These are phyloP conservation scores for Malassezia nana DNA, from an alignment of 1,284 basidiomycete genomes.

Conservation along the genomic window DNA sequence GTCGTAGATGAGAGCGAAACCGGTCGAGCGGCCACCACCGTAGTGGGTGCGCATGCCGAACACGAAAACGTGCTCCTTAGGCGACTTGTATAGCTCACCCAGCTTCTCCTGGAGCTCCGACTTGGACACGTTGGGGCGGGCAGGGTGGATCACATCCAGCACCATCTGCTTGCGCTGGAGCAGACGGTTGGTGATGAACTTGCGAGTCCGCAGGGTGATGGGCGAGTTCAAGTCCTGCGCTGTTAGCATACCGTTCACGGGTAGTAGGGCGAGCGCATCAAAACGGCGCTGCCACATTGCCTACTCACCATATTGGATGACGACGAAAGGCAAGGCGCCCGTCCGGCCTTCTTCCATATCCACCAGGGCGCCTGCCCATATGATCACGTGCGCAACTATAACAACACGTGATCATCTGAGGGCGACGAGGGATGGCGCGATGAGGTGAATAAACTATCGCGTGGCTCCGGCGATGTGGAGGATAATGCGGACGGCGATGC, in stretches of 20 bases:
- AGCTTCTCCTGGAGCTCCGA: slow-evolving; percentile 88
- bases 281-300: background rate
- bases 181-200: slow-evolving; percentile 99
- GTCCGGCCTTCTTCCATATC: slow-evolving; percentile 6
- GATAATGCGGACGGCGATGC: background rate
- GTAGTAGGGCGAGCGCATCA: background rate
- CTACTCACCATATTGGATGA: slow-evolving; percentile 18
- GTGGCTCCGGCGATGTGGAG: background rate
- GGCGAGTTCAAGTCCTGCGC: slow-evolving; percentile 67
- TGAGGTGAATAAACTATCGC: background rate
- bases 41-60: slow-evolving; percentile 72
- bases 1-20: slow-evolving; percentile 93
- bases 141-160: slow-evolving; percentile 90
- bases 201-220: slow-evolving; percentile 93
- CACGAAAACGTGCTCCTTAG: slow-evolving; percentile 57
- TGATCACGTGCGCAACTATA: slow-evolving; percentile 16
- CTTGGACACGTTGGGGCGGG: slow-evolving; percentile 87
- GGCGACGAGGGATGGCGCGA: background rate
- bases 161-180: slow-evolving; percentile 70
- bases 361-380: background rate
- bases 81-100: slow-evolving; percentile 60
- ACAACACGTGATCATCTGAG: slow-evolving; percentile 2
- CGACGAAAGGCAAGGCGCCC: slow-evolving; percentile 12
- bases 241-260: slow-evolving; percentile 6
- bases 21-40: slow-evolving; percentile 95